Conservation (phyloP, 805 yeast genomes). For the Metschnikowia noctiluminum region DNA sequence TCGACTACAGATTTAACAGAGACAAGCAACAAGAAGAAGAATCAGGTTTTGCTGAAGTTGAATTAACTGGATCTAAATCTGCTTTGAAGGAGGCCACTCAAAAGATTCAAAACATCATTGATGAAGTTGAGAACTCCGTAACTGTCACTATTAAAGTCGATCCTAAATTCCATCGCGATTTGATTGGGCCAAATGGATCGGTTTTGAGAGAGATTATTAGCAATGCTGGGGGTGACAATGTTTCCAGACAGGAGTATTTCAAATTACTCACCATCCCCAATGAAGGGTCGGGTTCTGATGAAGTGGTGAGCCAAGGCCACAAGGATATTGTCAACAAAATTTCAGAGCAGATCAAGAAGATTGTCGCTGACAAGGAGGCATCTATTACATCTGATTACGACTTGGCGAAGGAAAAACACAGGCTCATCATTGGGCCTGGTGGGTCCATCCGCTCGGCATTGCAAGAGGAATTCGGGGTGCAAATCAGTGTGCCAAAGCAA, state of each 20-base stretch:
- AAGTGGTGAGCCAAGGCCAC: conserved; percentile 71
- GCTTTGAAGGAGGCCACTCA: conserved; percentile 71
- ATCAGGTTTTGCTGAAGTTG: conserved; percentile 56
- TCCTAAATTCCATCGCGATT: conserved; percentile 66
- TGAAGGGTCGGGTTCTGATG: conserved; percentile 54
- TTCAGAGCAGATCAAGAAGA: conserved; percentile 54
- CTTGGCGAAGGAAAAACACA: conserved; percentile 71
- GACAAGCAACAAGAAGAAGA: conserved; percentile 44
- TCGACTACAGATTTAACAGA: conserved; percentile 48
- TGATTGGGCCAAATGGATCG: conserved; percentile 79
- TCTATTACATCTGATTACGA: conserved; percentile 49
- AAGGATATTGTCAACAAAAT: conserved; percentile 67
- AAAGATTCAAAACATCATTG: conserved; percentile 59
- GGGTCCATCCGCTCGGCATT: conserved; percentile 71
- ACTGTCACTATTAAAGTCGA: conserved; percentile 62
- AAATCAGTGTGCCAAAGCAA: conserved; percentile 62
- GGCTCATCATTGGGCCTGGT: conserved; percentile 74
- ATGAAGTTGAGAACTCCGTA: conserved; percentile 59
- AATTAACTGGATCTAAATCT: conserved; percentile 71
- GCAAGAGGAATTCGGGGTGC: conserved; percentile 66
- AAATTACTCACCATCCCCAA: conserved; percentile 69
- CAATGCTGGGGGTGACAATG: conserved; percentile 66
- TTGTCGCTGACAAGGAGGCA: conserved; percentile 65
- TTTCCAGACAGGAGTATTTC: conserved; percentile 44
- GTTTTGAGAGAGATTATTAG: conserved; percentile 68